phyloP scores from a whole-genome alignment of 1,284 basidiomycete genomes.

The Cryptococcus sp. region DNA sequence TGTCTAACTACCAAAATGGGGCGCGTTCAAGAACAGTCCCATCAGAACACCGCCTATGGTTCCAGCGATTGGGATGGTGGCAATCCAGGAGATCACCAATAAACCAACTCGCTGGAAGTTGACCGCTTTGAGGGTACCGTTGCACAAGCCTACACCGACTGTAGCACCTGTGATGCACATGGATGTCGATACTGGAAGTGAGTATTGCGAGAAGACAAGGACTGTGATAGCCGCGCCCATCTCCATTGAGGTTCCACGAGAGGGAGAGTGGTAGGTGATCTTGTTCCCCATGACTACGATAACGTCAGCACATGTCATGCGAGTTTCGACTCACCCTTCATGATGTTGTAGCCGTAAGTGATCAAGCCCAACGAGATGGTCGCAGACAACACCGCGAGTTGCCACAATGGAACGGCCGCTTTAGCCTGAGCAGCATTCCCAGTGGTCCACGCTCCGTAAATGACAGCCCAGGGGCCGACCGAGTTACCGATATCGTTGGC shows the following conservation, averaged over 20 bases:
- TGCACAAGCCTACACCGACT: constrained; percentile 55
- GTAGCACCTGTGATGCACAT: constrained; percentile 58
- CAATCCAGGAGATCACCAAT: constrained; percentile 44
- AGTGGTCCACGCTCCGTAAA: constrained; percentile 51
- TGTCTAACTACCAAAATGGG: constrained; percentile 31
- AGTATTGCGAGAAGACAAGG: constrained; percentile 55
- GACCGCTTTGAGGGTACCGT: constrained; percentile 50
- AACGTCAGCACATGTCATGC: constrained; percentile 14
- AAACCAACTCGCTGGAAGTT: constrained; percentile 49
- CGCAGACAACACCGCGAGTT: constrained; percentile 51
- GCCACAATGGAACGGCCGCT: constrained; percentile 54
- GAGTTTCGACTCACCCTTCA: constrained; percentile 29
- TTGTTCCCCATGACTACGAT: constrained; percentile 55
- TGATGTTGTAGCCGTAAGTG: constrained; percentile 54
- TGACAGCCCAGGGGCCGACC: constrained; percentile 55
- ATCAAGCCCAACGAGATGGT: constrained; percentile 55
- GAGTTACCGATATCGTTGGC: constrained; percentile 54
- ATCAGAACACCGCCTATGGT: constrained; percentile 49
- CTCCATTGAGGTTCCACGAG: constrained; percentile 57
- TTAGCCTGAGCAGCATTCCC: constrained; percentile 45
- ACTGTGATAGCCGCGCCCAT: constrained; percentile 56
- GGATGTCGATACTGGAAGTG: constrained; percentile 54
- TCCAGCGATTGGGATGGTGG: constrained; percentile 54
- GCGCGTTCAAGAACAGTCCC: constrained; percentile 52
- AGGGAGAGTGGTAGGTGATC: constrained; percentile 56